Evolutionary conservation across 2,329 filamentous ascomycete genomes (phyloP), one percentile per base, ranked within the genome.

Genomic region (Xylariaceae sp.): DNA sequence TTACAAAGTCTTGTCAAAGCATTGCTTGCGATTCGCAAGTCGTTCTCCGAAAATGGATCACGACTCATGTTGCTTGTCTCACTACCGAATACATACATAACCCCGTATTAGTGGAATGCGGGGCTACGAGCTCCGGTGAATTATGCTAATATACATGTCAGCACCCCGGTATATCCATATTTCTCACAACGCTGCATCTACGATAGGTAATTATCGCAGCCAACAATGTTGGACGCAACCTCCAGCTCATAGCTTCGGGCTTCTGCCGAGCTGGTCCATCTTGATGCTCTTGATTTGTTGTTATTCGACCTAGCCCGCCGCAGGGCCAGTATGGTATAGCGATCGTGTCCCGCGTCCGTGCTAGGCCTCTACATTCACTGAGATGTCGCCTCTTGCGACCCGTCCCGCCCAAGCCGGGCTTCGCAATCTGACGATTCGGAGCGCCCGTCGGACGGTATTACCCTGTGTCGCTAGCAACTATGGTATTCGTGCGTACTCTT

Each of bases 371-470:
- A 36, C 30, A 37, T 30, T 51, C 6, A 34, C 50, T 15, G 60
- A 55, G 16, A 67, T 66, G 65, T 65, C 61, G 56, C 60, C 62
- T 32, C 61, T 65, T 49, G 53, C 55, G 21, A 58, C 58, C 39
- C 57, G 58, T 50, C 55, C 59, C 22, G 56, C 60, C 54, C 53
- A 50, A 51, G 52, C 58, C 44, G 60, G 62, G 47, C 55, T 65
- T 52, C 60, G 59, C 39, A 49, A 46, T 42, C 50, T 60, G 7
- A 44, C 57, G 3, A 45, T n/a, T 30, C 57, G 50, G 15, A 57
- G 51, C 42, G 47, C 55, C 30, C 29, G 47, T 32, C 63, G 51
- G 41, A 49, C 47, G 21, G 41, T 51, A 26, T 40, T 51, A 36
- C 55, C 49, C 56, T 60, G 56, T 26, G 30, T 60, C 49, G 56